Evolutionary conservation across 2,329 filamentous ascomycete species (phyloP), one percentile per base, ranked within the genome.

Genomic region (Colletotrichum tabaci): DNA sequence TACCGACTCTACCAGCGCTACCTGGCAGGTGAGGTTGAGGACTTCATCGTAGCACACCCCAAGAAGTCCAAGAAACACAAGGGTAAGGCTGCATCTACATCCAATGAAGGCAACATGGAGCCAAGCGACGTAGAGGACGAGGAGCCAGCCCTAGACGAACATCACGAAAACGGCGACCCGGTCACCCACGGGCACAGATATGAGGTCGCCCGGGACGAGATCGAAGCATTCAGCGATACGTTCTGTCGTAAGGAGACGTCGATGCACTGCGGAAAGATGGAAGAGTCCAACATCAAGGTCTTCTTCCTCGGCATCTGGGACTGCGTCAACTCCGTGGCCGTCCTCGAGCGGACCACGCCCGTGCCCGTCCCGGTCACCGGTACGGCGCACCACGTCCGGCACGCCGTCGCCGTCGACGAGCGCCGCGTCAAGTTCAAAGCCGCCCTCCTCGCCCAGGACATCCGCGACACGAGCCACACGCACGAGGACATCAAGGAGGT

Each of bases 231-330:
- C 66, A 84, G 83, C 60, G 80, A 81, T 26, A 87, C 85, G 0
- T 87, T 88, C 69, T 87, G 85, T 74, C 83, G 84, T 26, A 80
- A 81, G 47, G 80, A 82, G 56, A 61, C 23, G 40, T 62, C 66
- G 26, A 49, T 66, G 7, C 53, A 69, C 50, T 74, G 74, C 44
- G 74, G 58, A 0, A 35, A 67, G 38, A 9, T 61, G 12, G 70
- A 74, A 7, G 75, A 79, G 50, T 76, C 78, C 21, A 82, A 84
- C 55, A 84, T 87, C 61, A 84, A 84, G 55, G 83, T 88, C 8
- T 85, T 86, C 76, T 88, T 89, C 77, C 84, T 89, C n/a, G 87
- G 87, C 1, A 81, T 88, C 52, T 89, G 86, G 80, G 87, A 89
- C 74, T 87, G 84, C 70, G 87, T 89, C 52, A 87, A 86, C 75